These are phyloP conservation scores for Cystofilobasidium bisporidii DNA, from an alignment of 768 basidiomycete species.

Conservation along the genomic window DNA sequence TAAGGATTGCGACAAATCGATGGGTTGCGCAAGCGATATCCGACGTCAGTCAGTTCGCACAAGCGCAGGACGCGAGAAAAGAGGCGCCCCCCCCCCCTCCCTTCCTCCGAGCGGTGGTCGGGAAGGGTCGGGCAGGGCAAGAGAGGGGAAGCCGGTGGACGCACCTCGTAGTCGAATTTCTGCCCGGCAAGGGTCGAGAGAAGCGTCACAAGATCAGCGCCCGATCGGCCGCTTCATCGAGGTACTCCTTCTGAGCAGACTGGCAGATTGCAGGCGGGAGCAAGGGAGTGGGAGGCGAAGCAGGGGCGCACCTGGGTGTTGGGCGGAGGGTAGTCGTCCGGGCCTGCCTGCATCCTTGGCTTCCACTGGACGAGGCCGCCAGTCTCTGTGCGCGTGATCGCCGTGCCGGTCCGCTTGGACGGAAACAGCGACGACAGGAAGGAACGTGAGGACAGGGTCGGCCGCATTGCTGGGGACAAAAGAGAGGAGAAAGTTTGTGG, in stretches of 20 bases:
- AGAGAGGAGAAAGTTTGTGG: background rate
- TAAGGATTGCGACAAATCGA: too few relatives aligned
- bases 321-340: conserved; percentile 10
- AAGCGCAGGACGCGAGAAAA: too few relatives aligned
- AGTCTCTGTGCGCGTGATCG: conserved; percentile 9
- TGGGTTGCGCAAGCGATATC: too few relatives aligned
- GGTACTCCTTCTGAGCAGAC: too few relatives aligned
- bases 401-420: background rate
- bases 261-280: too few relatives aligned
- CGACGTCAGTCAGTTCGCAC: too few relatives aligned
- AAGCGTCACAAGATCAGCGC: background rate
- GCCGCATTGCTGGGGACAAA: background rate
- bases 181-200: background rate
- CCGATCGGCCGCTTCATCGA: too few relatives aligned
- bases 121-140: background rate
- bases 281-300: background rate
- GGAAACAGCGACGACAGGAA: background rate
- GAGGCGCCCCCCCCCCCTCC: too few relatives aligned
- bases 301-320: conserved; percentile 1
- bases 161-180: conserved; percentile 3
- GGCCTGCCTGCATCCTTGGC: background rate
- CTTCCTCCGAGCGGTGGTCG: too few relatives aligned
- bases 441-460: background rate
- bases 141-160: background rate
- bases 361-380: conserved; percentile 13